phyloP scores from a whole-genome alignment of 129 eudicot genomes.

The Ambrosia trifida region DNA sequence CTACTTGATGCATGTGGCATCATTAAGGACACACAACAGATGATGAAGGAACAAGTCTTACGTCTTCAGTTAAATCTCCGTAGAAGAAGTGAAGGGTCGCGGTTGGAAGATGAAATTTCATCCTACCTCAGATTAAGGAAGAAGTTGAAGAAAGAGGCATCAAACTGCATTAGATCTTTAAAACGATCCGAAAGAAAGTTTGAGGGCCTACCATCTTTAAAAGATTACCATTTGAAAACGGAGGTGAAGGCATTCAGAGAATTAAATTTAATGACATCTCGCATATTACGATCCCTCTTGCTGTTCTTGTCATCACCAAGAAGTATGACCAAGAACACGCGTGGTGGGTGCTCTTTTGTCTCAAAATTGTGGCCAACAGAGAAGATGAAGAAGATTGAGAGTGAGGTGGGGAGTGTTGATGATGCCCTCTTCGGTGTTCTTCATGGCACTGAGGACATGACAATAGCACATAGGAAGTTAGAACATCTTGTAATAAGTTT shows the following conservation, averaged over 20 bases:
- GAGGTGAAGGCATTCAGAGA: constrained; percentile 44
- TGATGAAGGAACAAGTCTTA: constrained; percentile 41
- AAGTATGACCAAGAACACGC: constrained; percentile 22
- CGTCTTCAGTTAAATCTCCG: constrained; percentile 47
- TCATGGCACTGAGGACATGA: constrained; percentile 34
- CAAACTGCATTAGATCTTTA: constrained; percentile 34
- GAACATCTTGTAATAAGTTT: constrained; percentile 39
- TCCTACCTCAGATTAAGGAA: constrained; percentile 39
- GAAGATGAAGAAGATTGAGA: constrained; percentile 27
- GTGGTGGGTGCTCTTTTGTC: constrained; percentile 38
- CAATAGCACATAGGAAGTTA: constrained; percentile 38
- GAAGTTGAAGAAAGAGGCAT: constrained; percentile 39
- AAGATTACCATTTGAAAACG: constrained; percentile 35
- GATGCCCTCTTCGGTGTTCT: constrained; percentile 36
- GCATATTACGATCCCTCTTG: constrained; percentile 31
- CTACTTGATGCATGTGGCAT: constrained; percentile 51
- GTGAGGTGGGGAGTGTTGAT: constrained; percentile 47
- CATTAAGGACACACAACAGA: constrained; percentile 41
- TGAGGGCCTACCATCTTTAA: constrained; percentile 23
- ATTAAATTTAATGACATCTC: constrained; percentile 32
- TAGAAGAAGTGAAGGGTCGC: constrained; percentile 38
- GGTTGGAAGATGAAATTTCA: constrained; percentile 25
- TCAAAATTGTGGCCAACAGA: constrained; percentile 34
- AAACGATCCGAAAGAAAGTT: constrained; percentile 38
- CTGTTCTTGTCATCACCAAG: constrained; percentile 43